Evolutionary conservation across 2,329 filamentous ascomycete genomes (phyloP), one percentile per base, ranked within the genome.

Genomic region (Bipolaris bicolor): DNA sequence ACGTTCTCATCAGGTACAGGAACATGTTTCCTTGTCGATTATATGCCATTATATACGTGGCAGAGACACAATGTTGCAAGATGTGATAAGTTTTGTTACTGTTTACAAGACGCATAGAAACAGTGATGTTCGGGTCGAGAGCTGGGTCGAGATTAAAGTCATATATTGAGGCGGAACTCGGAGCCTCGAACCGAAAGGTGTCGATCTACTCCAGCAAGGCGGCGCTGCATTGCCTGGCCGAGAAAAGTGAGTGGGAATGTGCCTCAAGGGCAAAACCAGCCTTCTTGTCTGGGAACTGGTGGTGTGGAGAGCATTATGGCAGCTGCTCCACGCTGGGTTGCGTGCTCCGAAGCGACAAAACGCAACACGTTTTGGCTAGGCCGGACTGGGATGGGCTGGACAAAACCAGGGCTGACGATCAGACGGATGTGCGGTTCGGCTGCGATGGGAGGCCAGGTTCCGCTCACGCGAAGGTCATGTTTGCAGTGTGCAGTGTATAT

Each of bases 271-370:
- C n/a, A 15, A 26, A 13, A 36, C 18, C 7, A 36, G 40, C 11
- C 20, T 41, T 41, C 36, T 3, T 18, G 22, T 18, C 29, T 29
- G 15, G 49, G 16, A 24, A n/a, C 18, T 4, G 49, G 18, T 22
- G 11, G 40, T 18, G 15, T 39, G 37, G 33, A 18, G 11, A 45
- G 41, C 41, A 29, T 52, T 52, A 37, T 39, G 2, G 22, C 41
- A 33, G 18, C 15, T 39, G 50, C 26, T 52, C 50, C 41, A 40
- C 16, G 33, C 36, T 29, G 41, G 26, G 50, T 46, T 46, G 50
- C 50, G 50, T 31, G 31, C 41, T 46, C 50, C 41, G 50, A 37
- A 29, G 50, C 33, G 31, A 26, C 41, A 45, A 52, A 52, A 52
- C 50, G 31, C 50, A 39, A 40, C 29, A 37, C 41, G 50, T 52